These are phyloP conservation scores for Nyctanthes arbortristis DNA, from an alignment of 257 asterid species.

Conservation along the genomic window DNA sequence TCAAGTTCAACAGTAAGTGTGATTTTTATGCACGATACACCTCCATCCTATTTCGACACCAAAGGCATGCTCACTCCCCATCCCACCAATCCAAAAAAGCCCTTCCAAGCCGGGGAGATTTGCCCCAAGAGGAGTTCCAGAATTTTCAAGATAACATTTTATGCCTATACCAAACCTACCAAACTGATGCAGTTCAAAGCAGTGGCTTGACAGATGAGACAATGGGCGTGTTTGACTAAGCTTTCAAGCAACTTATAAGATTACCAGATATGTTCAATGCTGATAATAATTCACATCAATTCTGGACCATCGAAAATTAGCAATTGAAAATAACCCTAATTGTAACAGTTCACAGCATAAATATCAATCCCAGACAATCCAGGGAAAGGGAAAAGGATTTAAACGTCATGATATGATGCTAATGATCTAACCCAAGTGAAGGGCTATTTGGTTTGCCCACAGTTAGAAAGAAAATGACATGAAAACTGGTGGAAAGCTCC, in stretches of 20 bases:
- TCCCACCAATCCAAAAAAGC: background rate
- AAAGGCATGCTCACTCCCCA: conserved; percentile 3
- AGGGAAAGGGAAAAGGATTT: too few species aligned
- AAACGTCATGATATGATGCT: background rate
- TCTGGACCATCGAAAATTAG: background rate
- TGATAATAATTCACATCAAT: background rate
- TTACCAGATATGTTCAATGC: background rate
- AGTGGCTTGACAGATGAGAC: background rate
- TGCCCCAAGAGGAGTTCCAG: background rate
- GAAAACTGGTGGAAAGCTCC: background rate
- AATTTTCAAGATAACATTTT: background rate
- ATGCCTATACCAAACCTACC: background rate
- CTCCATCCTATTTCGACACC: conserved; percentile 4
- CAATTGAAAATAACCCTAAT: background rate
- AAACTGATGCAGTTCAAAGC: background rate
- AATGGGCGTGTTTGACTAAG: background rate
- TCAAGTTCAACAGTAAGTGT: conserved; percentile 10
- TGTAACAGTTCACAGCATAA: too few species aligned
- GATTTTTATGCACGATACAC: background rate
- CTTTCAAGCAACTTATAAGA: background rate
- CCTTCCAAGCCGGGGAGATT: background rate
- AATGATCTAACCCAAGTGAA: background rate
- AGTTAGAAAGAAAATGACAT: background rate
- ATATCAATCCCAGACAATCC: too few species aligned
- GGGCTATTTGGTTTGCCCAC: background rate